Base-by-base conservation (phyloP, 73 alveolate species). In the Paramecium primaurelia region DNA sequence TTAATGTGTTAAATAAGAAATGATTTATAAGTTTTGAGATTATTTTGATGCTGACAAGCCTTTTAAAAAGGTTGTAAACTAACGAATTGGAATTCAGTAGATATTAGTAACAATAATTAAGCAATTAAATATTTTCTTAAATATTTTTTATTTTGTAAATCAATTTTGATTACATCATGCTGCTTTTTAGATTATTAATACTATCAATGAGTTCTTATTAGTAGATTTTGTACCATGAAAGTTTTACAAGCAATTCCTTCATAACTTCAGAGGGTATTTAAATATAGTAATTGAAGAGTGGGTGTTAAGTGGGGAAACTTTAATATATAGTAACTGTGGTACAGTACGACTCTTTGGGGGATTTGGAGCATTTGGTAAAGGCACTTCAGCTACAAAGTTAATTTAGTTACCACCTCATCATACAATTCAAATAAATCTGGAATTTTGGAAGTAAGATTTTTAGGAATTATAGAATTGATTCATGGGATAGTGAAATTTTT, bases 401-500 rank as follows among this genome's bases (percentile, higher is more conserved):
- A 6, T 64, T 64, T 32, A 64, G 4, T 32, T 64, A 34, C 84
- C 84, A 11, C 54, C 59, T 12, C 88, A 73, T 73, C 60, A 73
- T 73, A 73, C 60, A 1, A 73, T 73, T 16, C 28, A 10, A 10
- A 22, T 73, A 16, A 73, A 22, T 0, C 37, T 40, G 9, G 54
- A 22, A 73, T 34, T 73, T 38, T 37, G 58, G 88, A 37, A 54
- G 69, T 54, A 54, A n/a, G 69, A 54, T 14, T 54, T 18, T 54
- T n/a, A 18, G 2, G 4, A 4, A 18, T 5, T 54, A 16, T 54
- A 54, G 38, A 73, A 73, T 73, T 12, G 36, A 73, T 37, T 14
- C 88, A 11, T 73, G 88, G 88, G 88, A 73, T 18, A 37, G 16
- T 20, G 88, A 73, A 73, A 28, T 14, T 37, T 73, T 73, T 32